phyloP scores from a whole-genome alignment of 2,329 filamentous ascomycete genomes.

The Didymella exigua region DNA sequence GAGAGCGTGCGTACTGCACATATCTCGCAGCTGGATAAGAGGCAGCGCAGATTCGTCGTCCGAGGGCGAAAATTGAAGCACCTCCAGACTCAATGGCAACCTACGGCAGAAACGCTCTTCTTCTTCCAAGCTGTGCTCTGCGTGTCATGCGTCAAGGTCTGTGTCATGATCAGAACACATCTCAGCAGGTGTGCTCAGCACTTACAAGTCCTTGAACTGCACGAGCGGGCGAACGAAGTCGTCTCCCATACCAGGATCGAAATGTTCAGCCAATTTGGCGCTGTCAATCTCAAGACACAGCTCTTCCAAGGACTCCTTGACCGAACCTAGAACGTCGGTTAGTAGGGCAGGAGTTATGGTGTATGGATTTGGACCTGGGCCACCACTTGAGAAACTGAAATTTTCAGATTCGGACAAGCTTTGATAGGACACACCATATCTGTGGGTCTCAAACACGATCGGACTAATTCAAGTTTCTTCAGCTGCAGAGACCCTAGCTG shows the following conservation, averaged over 20 bases:
- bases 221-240: neutral
- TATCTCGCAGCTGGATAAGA: neutral
- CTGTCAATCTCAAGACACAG: neutral
- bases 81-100: neutral
- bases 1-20: neutral
- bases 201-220: neutral
- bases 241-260: neutral
- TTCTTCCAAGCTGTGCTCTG: neutral
- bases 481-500: neutral
- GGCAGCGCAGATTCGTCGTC: neutral
- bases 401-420: neutral
- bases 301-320: neutral
- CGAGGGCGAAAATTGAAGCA: neutral
- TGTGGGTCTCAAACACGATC: neutral
- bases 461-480: neutral
- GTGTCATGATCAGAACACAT: neutral
- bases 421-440: neutral
- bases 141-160: neutral
- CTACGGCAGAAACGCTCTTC: neutral
- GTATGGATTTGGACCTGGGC: neutral
- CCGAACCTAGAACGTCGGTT: neutral
- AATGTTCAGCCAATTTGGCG: neutral
- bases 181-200: neutral
- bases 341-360: neutral
- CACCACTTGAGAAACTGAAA: neutral